Base-by-base conservation (phyloP, 78 protist species). In the Polysphondylium violaceum region DNA sequence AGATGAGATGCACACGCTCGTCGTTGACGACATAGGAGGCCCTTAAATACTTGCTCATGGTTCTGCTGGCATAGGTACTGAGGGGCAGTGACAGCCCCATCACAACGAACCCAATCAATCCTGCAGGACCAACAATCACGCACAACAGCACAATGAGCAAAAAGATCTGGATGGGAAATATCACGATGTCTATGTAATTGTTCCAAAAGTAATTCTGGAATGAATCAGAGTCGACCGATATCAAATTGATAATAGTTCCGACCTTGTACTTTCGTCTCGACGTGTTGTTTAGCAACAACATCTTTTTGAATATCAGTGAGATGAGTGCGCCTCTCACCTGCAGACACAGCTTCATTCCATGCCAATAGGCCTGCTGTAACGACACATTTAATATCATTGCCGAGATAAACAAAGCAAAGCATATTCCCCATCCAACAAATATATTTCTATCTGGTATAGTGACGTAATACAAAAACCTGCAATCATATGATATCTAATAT, bases 181-280 rank as follows among this genome's bases (percentile, higher is more conserved):
- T 19, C 41, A 83, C 7, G 0, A 71, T 27, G 23, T 43, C 58
- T 14, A 36, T 43, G 43, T 27, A 44, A 69, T 69, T 25, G 38
- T 29, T 78, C 35, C 88, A 79, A 38, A 79, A 79, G n/a, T 35
- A 79, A 7, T 65, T 53, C 53, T 29, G n/a, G 27, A 79, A 79
- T 50, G 40, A 5, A 25, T 69, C 76, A 19, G 50, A 44, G 67
- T 79, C 89, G 16, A 63, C 76, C 3, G 89, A 44, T 0, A 79
- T 47, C 4, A 79, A 16, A 67, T 79, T 79, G 43, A 67, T 67
- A 55, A 79, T 79, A 0, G 56, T 29, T 38, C 85, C 67, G 33
- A 33, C 8, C 8, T 17, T 50, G 33, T 29, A 79, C 33, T 16
- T 0, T 33, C 76, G 29, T 31, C 41, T 64, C 23, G 89, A 33